Conservation (phyloP, 1,284 basidiomycete species). For the Bjerkandera adusta region DNA sequence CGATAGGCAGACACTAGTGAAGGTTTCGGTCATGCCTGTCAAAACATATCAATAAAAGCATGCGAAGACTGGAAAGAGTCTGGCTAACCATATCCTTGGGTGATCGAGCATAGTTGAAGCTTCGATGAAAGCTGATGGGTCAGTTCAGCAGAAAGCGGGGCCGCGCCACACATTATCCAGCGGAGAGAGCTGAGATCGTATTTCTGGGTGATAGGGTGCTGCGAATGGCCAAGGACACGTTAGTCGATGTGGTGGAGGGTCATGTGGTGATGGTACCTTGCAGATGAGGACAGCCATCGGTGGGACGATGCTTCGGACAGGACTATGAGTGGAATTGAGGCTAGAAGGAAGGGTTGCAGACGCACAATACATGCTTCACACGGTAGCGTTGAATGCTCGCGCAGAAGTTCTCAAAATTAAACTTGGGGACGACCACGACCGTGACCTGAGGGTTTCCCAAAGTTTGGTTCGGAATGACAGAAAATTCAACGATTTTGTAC, state of each 20-base stretch:
- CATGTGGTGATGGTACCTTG: conserved; percentile 43
- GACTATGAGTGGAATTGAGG: conserved; percentile 21
- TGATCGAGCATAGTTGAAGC: conserved; percentile 58
- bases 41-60: not conserved
- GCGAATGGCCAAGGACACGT: not conserved
- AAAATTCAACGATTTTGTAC: conserved; percentile 16
- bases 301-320: conserved; percentile 57
- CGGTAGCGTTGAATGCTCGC: conserved; percentile 63
- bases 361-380: conserved; percentile 61
- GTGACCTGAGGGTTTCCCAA: conserved; percentile 20
- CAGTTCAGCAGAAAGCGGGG: conserved; percentile 70
- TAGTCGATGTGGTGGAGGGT: not conserved
- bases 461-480: conserved; percentile 1
- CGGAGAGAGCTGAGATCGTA: conserved; percentile 64
- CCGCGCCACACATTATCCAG: conserved; percentile 67
- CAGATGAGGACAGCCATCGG: conserved; percentile 57
- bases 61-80: not conserved
- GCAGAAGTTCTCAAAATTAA: conserved; percentile 65
- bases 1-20: conserved; percentile 40
- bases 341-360: conserved; percentile 5
- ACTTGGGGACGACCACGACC: conserved; percentile 68
- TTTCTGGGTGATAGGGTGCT: conserved; percentile 67
- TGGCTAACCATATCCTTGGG: conserved; percentile 62
- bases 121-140: conserved; percentile 50
- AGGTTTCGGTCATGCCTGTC: conserved; percentile 44